Evolutionary conservation across 2,329 filamentous ascomycete genomes (phyloP).

Genomic region (Metarhizium robertsii): DNA sequence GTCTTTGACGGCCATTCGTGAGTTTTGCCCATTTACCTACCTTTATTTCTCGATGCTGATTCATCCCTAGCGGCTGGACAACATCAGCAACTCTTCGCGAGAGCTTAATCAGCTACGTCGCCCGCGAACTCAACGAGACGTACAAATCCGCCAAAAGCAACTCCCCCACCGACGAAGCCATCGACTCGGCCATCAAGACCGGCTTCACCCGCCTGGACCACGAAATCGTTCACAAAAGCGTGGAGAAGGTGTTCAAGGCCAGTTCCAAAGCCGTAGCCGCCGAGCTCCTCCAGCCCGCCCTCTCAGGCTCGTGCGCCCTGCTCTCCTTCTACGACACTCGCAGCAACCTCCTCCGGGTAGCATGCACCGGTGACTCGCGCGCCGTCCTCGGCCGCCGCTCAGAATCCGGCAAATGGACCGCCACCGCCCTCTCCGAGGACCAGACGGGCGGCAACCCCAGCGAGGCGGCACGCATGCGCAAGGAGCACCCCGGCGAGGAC

Average conservation of each 20-base stretch:
- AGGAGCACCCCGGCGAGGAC: slow-evolving; percentile 81
- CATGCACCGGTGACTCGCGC: slow-evolving; percentile 92
- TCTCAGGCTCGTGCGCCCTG: slow-evolving; percentile 94
- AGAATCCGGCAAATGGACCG: slow-evolving; percentile 79
- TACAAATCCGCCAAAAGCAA: slow-evolving; percentile 63
- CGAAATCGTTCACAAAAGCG: slow-evolving; percentile 89
- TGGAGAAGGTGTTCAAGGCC: slow-evolving; percentile 80
- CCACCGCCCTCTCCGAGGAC: slow-evolving; percentile 80
- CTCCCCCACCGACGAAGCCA: slow-evolving; percentile 66
- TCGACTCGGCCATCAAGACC: slow-evolving; percentile 85
- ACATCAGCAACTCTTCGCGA: slow-evolving; percentile 94
- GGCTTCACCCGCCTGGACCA: slow-evolving; percentile 84
- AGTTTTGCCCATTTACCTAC: slow-evolving; percentile 20
- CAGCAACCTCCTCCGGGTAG: slow-evolving; percentile 81
- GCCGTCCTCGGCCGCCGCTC: slow-evolving; percentile 80
- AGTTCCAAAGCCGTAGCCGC: slow-evolving; percentile 87
- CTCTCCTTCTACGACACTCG: slow-evolving; percentile 92
- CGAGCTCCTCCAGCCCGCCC: slow-evolving; percentile 80
- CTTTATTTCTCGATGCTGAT: slow-evolving; percentile 6
- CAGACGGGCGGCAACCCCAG: slow-evolving; percentile 86
- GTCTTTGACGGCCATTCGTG: slow-evolving; percentile 96
- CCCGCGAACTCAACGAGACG: slow-evolving; percentile 82
- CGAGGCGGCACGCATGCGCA: slow-evolving; percentile 73
- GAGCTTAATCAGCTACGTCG: slow-evolving; percentile 84
- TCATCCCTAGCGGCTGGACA: slow-evolving; percentile 72